These are phyloP conservation scores for Colletotrichum camelliae DNA, from an alignment of 2,329 filamentous ascomycete genomes.

Conservation along the genomic window DNA sequence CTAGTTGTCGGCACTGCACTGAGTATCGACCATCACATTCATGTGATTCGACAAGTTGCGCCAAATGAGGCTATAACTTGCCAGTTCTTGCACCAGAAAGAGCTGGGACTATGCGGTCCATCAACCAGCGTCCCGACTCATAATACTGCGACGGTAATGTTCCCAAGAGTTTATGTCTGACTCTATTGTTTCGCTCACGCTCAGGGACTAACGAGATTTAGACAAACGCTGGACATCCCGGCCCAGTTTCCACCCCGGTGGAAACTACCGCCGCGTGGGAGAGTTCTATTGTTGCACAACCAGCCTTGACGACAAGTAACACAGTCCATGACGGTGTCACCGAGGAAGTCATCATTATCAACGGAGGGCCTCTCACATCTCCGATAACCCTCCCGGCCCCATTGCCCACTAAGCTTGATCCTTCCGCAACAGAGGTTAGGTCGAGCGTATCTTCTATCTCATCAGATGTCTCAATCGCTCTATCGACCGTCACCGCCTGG, in stretches of 20 bases:
- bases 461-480: background rate
- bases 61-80: rapidly evolving
- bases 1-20: background rate
- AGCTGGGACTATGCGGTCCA: background rate
- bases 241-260: too few species aligned
- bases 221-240: background rate
- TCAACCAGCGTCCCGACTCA: background rate
- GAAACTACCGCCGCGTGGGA: background rate
- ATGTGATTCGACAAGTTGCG: background rate
- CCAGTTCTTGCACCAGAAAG: background rate
- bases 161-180: rapidly evolving
- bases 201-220: background rate
- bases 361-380: background rate
- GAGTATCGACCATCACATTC: rapidly evolving
- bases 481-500: background rate
- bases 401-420: background rate
- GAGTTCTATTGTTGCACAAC: background rate
- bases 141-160: background rate
- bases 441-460: background rate
- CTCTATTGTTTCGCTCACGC: background rate
- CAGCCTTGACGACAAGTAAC: background rate
- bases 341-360: rapidly evolving
- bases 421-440: rapidly evolving
- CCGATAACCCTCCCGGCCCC: background rate
- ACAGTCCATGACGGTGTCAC: background rate